Evolutionary conservation across 805 yeast genomes (phyloP).

Genomic region (Cyberlindnera saturnus): DNA sequence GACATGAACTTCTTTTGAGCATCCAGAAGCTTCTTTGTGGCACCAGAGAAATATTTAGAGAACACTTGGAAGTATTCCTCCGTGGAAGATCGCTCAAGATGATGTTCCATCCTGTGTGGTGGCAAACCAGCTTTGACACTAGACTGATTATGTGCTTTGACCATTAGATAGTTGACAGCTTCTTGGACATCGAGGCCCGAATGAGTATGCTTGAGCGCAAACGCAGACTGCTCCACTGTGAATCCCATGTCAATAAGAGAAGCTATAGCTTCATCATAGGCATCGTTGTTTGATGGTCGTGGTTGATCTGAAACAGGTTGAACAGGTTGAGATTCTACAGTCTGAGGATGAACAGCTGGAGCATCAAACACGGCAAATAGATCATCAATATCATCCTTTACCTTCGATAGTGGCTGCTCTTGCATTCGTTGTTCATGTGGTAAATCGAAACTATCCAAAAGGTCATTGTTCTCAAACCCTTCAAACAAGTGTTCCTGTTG

Average conservation of each 20-base stretch:
- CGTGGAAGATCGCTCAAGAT: not conserved
- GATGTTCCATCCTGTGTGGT: slow-evolving; percentile 2
- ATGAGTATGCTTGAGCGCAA: slow-evolving; percentile 48
- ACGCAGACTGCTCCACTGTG: slow-evolving; percentile 48
- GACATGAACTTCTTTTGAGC: slow-evolving; percentile 27
- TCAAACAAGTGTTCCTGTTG: slow-evolving; percentile 15
- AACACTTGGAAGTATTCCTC: slow-evolving; percentile 18
- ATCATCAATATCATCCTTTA: slow-evolving; percentile 21
- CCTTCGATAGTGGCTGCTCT: slow-evolving; percentile 2
- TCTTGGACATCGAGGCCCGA: slow-evolving; percentile 52
- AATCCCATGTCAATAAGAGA: slow-evolving; percentile 80
- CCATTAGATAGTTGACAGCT: slow-evolving; percentile 65
- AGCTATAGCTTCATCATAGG: slow-evolving; percentile 49
- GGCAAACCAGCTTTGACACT: slow-evolving; percentile 23
- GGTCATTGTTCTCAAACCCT: slow-evolving; percentile 15
- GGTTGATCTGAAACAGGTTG: not conserved
- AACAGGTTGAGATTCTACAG: not conserved
- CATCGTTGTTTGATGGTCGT: slow-evolving; percentile 9
- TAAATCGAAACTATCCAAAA: slow-evolving; percentile 15
- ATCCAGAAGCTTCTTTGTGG: slow-evolving; percentile 19
- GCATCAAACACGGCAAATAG: slow-evolving; percentile 28
- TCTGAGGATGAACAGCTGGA: slow-evolving; percentile 5
- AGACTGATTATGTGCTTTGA: slow-evolving; percentile 42
- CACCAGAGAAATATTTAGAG: slow-evolving; percentile 16
- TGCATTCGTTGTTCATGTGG: not conserved